Base-by-base conservation (phyloP, 805 yeast species). In the Wickerhamiella spandovensis region DNA sequence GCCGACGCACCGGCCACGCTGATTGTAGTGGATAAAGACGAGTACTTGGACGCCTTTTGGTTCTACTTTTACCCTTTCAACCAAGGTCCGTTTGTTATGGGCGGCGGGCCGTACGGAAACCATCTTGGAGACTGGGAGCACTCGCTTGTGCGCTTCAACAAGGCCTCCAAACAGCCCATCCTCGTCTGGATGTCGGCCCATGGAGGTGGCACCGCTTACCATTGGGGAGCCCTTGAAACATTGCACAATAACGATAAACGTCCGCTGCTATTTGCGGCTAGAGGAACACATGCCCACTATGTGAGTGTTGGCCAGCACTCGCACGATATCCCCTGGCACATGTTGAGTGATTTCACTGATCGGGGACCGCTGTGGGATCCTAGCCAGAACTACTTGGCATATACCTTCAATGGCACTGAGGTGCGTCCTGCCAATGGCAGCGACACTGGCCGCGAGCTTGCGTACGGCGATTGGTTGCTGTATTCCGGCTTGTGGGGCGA, bases 111-210 rank as follows among this genome's bases (percentile, higher is more conserved):
- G 0, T 92, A 83, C 70, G 98, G 98, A 0, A 84, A 90, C 63
- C 98, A 90, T 62, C 79, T 92, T 32, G 98, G 97, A 6, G 98
- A 90, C 68, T 90, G 98, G 98, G 98, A 90, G 59, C 98, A 90
- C 64, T 79, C 94, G 1, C 67, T 90, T 35, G 90, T 88, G 13
- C 72, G 98, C 23, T 90, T 86, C 62, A 77, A 80, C 59, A 28
- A 38, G 3, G 42, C 25, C 2, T 74, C 82, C 2, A 95, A 95
- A 1, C 67, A 72, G 51, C 97, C 98, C 0, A 72, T 80, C 12
- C 76, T 83, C 48, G 78, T 89, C 20, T 90, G 97, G 97, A 84
- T 92, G 94, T 82, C 94, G 25, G 97, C 97, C 0, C 98, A 90
- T 66, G 95, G 97, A 1, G 97, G 97, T 12, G 98, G 98, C 7